A percentile compares a stretch with the other conserved stretches of the same genome.
Conservation (phyloP, 2,329 filamentous ascomycete genomes). For the Phyllosticta citribraziliensis region DNA sequence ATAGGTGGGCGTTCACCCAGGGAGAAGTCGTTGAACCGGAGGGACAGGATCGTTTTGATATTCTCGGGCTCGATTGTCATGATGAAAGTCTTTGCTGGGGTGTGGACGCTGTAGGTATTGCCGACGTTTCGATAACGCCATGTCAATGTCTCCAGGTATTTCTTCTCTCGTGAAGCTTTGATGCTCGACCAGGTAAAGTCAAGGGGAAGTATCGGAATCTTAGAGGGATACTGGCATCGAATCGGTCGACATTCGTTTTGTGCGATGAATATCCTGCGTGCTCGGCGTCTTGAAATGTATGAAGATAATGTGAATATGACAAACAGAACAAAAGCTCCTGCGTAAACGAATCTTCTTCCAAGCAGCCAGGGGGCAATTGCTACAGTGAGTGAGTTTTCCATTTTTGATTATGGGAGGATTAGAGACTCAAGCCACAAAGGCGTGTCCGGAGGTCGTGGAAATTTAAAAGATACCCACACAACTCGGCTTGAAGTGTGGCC, state of each 20-base stretch:
- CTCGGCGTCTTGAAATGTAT: neutral
- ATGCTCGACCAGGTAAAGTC: neutral
- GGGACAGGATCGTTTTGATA: conserved; percentile 35
- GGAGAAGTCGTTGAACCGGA: conserved; percentile 38
- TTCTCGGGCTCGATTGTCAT: conserved; percentile 39
- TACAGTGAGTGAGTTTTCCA: neutral
- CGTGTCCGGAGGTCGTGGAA: neutral
- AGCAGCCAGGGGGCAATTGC: neutral
- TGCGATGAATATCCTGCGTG: neutral
- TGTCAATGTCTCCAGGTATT: neutral
- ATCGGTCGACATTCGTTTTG: neutral
- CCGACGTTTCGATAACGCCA: neutral
- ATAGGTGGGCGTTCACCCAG: conserved; percentile 16
- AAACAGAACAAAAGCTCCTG: neutral
- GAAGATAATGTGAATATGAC: neutral
- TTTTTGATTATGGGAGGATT: neutral
- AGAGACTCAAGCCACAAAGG: neutral
- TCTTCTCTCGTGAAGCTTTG: neutral
- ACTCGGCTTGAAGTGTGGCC: neutral
- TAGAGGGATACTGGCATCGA: neutral
- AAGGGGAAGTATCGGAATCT: neutral
- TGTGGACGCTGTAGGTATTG: neutral
- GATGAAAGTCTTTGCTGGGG: conserved; percentile 25
- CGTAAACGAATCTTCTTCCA: neutral
- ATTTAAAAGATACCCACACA: neutral